A percentile compares a stretch with the other conserved stretches of the same genome.
These are phyloP conservation scores for Clitoria ternatea DNA, from an alignment of 306 rosid genomes.

Conservation along the genomic window DNA sequence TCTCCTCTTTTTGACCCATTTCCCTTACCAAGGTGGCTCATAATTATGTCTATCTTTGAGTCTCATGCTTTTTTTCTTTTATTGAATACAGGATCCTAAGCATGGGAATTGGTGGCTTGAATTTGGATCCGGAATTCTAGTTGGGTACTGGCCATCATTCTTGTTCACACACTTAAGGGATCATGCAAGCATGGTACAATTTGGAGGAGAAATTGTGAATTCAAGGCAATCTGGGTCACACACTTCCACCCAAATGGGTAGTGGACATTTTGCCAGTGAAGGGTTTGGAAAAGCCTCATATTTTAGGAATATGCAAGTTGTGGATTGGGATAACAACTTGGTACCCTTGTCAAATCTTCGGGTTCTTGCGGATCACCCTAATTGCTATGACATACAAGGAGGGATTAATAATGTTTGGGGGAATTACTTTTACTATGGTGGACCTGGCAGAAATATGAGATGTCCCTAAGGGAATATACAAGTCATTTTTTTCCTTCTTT, in stretches of 20 bases:
- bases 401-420: conserved; percentile 92
- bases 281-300: conserved; percentile 90
- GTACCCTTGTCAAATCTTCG: conserved; percentile 67
- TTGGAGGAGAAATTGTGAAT: conserved; percentile 89
- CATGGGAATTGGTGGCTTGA: conserved; percentile 99
- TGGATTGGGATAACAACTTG: conserved; percentile 88
- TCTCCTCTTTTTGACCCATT: conserved; percentile 36
- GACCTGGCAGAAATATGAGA: conserved; percentile 86
- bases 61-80: neutral
- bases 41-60: conserved; percentile 42
- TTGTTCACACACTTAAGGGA: conserved; percentile 69
- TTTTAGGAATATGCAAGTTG: conserved; percentile 76
- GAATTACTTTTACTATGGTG: conserved; percentile 91
- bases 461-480: conserved; percentile 66
- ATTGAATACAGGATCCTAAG: conserved; percentile 65
- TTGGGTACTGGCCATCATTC: conserved; percentile 94
- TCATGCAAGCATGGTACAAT: conserved; percentile 92
- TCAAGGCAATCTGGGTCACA: conserved; percentile 58
- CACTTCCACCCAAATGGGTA: conserved; percentile 91
- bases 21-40: conserved; percentile 36
- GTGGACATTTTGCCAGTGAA: conserved; percentile 85
- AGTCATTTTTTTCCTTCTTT: neutral
- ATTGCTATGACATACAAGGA: conserved; percentile 90
- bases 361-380: conserved; percentile 92
- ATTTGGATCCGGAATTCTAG: conserved; percentile 67